Conservation (phyloP, 2,329 filamentous ascomycete species). For the Aspergillus proliferans region DNA sequence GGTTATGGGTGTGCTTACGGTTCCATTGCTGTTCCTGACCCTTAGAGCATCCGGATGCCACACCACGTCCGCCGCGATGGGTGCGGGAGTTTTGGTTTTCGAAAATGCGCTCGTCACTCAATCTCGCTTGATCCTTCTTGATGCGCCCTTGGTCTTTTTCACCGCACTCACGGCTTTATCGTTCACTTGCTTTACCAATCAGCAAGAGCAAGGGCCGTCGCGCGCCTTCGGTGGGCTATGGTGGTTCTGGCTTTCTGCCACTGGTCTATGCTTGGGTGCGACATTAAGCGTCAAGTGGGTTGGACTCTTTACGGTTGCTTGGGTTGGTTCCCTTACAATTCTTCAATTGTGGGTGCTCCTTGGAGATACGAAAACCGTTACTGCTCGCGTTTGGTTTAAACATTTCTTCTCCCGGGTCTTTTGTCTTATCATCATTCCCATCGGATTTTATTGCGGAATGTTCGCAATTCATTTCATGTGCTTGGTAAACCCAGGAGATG, state of each 20-base stretch:
- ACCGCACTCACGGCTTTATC: slow-evolving; percentile 86
- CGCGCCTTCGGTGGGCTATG: slow-evolving; percentile 84
- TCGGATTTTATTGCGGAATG: slow-evolving; percentile 91
- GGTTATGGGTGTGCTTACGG: slow-evolving; percentile 77
- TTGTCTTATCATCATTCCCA: slow-evolving; percentile 82
- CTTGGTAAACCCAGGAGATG: slow-evolving; percentile 89
- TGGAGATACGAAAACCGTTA: slow-evolving; percentile 80
- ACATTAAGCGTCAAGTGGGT: slow-evolving; percentile 99
- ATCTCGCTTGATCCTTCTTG: slow-evolving; percentile 88
- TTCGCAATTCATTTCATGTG: slow-evolving; percentile 95
- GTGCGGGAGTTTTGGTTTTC: slow-evolving; percentile 82
- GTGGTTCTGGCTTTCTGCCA: slow-evolving; percentile 96
- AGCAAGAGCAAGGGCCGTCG: slow-evolving; percentile 84
- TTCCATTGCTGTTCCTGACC: slow-evolving; percentile 90
- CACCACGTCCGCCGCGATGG: slow-evolving; percentile 75
- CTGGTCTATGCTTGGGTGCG: slow-evolving; percentile 78
- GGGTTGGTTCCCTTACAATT: slow-evolving; percentile 86
- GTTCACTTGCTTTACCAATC: slow-evolving; percentile 91
- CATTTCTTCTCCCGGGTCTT: slow-evolving; percentile 88
- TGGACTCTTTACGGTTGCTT: slow-evolving; percentile 95
- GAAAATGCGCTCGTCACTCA: slow-evolving; percentile 95
- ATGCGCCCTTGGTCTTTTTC: slow-evolving; percentile 88
- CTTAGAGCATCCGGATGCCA: slow-evolving; percentile 86
- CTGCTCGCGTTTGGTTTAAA: slow-evolving; percentile 80
- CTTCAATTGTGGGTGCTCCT: slow-evolving; percentile 93